phyloP scores from a whole-genome alignment of 2,329 filamentous ascomycete species.

The Paradendryphiella salina region DNA sequence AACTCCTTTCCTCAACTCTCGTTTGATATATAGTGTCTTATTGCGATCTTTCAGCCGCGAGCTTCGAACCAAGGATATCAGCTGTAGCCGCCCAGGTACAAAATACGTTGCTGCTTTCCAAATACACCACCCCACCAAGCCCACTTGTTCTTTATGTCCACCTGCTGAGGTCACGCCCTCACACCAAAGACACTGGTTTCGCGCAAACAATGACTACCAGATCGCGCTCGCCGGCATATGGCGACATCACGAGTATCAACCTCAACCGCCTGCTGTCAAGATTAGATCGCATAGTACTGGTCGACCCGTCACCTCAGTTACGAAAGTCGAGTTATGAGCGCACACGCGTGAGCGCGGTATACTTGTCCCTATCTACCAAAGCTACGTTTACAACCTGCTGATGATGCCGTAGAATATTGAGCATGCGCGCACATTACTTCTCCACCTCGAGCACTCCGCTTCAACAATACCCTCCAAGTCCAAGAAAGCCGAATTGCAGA shows the following conservation, averaged over 20 bases:
- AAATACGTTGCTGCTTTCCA: not conserved
- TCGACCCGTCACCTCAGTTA: constrained; percentile 62
- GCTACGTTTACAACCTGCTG: not conserved
- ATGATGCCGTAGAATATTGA: constrained; percentile 64
- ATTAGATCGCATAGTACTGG: constrained; percentile 67
- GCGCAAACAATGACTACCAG: constrained; percentile 24
- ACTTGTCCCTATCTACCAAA: constrained; percentile 21
- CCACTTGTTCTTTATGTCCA: not conserved
- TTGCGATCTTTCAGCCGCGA: not conserved
- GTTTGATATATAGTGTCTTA: not conserved
- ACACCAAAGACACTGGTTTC: not conserved
- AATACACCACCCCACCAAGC: not conserved
- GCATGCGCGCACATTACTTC: constrained; percentile 69
- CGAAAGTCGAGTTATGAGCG: constrained; percentile 68
- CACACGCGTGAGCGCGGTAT: constrained; percentile 59
- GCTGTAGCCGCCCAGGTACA: not conserved
- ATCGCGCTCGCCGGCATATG: constrained; percentile 28
- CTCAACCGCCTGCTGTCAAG: constrained; percentile 67
- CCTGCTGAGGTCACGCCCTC: not conserved
- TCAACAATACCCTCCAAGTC: constrained; percentile 48
- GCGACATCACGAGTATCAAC: constrained; percentile 48
- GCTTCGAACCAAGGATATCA: not conserved
- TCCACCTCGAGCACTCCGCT: constrained; percentile 71
- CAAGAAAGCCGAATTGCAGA: constrained; percentile 64
- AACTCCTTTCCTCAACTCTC: not conserved